A percentile compares a stretch with the other conserved stretches of the same genome.
These are phyloP conservation scores for Marasmius tenuissimus DNA, from an alignment of 1,284 basidiomycete species.

Conservation along the genomic window DNA sequence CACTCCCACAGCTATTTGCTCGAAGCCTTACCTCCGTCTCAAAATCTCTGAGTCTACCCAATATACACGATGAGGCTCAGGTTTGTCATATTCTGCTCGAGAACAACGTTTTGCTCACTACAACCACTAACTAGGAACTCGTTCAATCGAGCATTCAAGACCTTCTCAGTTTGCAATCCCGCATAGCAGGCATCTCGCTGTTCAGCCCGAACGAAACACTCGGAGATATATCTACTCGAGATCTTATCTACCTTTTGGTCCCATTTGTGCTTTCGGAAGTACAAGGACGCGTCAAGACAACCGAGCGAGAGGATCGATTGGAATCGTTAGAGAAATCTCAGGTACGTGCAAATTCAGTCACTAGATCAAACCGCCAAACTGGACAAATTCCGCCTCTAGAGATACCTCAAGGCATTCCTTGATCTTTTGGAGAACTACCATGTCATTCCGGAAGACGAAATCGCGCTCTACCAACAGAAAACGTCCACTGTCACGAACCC, in stretches of 20 bases:
- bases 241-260: constrained; percentile 80
- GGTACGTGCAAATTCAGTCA: constrained; percentile 41
- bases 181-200: constrained; percentile 62
- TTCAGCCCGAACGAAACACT: constrained; percentile 87
- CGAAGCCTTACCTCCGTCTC: constrained; percentile 30
- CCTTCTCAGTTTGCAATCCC: constrained; percentile 47
- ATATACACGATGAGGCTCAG: constrained; percentile 51
- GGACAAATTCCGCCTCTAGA: constrained; percentile 38
- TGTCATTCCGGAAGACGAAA: constrained; percentile 66
- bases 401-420: constrained; percentile 58
- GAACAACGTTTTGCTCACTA: not conserved
- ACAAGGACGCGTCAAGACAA: constrained; percentile 63
- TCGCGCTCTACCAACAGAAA: constrained; percentile 49
- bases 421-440: constrained; percentile 65
- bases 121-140: constrained; percentile 45
- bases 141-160: constrained; percentile 54
- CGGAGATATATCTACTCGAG: constrained; percentile 81
- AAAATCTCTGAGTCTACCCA: constrained; percentile 44
- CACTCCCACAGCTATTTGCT: constrained; percentile 10
- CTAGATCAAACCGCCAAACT: constrained; percentile 2
- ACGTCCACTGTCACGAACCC: constrained; percentile 58
- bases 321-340: constrained; percentile 55
- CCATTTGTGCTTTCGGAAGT: constrained; percentile 75
- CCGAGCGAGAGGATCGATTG: constrained; percentile 60
- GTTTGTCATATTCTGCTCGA: constrained; percentile 24